Evolutionary conservation across 768 basidiomycete genomes (phyloP).

Genomic region (Cystofilobasidium bisporidii): DNA sequence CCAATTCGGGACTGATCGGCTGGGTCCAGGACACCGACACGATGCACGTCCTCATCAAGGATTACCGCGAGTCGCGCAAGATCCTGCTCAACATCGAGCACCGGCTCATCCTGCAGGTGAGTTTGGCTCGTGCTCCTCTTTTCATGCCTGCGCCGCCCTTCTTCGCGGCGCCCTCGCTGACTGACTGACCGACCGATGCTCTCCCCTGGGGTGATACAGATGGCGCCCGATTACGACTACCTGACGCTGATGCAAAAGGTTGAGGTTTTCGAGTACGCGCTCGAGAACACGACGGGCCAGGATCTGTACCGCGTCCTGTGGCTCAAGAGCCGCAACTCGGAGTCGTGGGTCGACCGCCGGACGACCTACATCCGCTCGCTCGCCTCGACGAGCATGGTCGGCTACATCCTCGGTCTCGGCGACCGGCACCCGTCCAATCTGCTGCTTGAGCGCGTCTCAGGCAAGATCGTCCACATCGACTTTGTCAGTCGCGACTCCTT

Average conservation of each 20-base stretch:
- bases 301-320: slow-evolving; percentile 93
- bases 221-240: slow-evolving; percentile 98
- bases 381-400: slow-evolving; percentile 96
- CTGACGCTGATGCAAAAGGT: slow-evolving; percentile 91
- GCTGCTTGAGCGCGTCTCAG: slow-evolving; percentile 78
- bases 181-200: too few species aligned
- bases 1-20: slow-evolving; percentile 85
- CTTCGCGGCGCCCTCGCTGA: too few species aligned
- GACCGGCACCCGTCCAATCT: slow-evolving; percentile 96
- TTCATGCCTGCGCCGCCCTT: too few species aligned
- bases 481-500: slow-evolving; percentile 39
- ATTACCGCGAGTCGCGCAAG: slow-evolving; percentile 91
- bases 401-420: slow-evolving; percentile 93
- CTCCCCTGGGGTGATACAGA: too few species aligned
- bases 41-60: slow-evolving; percentile 86
- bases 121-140: slow-evolving; percentile 24
- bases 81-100: slow-evolving; percentile 96
- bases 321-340: slow-evolving; percentile 89
- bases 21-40: slow-evolving; percentile 97
- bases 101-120: slow-evolving; percentile 91
- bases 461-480: slow-evolving; percentile 80
- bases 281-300: slow-evolving; percentile 97
- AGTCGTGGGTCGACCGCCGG: slow-evolving; percentile 93
- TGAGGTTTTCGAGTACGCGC: slow-evolving; percentile 96
- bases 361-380: slow-evolving; percentile 92